phyloP scores from a whole-genome alignment of 176 grass and related monocot species.

The Aegilops bicornis region DNA sequence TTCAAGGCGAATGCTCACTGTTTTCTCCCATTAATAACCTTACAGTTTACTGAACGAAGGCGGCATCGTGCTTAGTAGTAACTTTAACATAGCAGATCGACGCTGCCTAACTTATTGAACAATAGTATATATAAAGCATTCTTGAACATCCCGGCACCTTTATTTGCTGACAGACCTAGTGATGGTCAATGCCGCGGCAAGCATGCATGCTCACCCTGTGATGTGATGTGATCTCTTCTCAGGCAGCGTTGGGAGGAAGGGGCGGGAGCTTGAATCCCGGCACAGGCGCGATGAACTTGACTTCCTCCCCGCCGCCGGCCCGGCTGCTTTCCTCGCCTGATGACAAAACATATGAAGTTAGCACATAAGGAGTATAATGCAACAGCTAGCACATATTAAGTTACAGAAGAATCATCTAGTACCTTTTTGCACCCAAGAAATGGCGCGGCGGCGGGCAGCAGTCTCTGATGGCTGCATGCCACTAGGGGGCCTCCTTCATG shows the following conservation, averaged over 20 bases:
- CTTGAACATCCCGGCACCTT: too few species aligned
- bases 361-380: too few species aligned
- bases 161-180: too few species aligned
- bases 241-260: background rate
- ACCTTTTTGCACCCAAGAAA: too few species aligned
- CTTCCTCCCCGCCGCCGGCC: background rate
- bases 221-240: too few species aligned
- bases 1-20: background rate
- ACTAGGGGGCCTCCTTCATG: background rate
- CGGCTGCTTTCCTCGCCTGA: background rate
- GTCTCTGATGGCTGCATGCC: slow-evolving; percentile 13
- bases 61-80: background rate
- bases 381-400: too few species aligned
- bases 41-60: background rate
- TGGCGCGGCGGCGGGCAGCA: background rate
- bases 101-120: too few species aligned
- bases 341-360: too few species aligned
- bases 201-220: too few species aligned
- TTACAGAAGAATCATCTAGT: too few species aligned
- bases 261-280: background rate
- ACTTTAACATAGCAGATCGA: background rate
- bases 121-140: too few species aligned
- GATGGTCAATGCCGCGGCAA: too few species aligned
- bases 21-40: background rate
- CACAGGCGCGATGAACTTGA: background rate